Evolutionary conservation across 177 flowering plant species (phyloP).

Genomic region (Vitis hybrid): DNA sequence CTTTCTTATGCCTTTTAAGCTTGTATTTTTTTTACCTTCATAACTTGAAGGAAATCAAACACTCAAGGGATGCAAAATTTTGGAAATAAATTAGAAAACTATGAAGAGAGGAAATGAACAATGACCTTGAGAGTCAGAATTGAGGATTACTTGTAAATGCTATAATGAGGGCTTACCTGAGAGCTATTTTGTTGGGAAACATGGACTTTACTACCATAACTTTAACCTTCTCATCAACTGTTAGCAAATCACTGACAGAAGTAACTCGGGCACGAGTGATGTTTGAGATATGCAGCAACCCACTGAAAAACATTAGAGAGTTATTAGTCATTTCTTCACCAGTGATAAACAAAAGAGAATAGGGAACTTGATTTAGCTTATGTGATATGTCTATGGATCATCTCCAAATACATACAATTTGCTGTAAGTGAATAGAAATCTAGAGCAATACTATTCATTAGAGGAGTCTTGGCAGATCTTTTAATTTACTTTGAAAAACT

Average conservation of each 20-base stretch:
- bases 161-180: constrained; percentile 51
- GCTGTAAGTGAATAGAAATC: neutral
- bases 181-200: constrained; percentile 81
- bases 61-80: no score
- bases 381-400: neutral
- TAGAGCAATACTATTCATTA: neutral
- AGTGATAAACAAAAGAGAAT: neutral
- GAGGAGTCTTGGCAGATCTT: neutral
- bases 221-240: constrained; percentile 76
- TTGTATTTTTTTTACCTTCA: no score
- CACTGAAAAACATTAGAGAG: constrained; percentile 50
- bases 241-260: constrained; percentile 63
- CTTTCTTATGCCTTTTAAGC: no score
- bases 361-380: neutral
- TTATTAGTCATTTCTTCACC: neutral
- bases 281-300: constrained; percentile 86
- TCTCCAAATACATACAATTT: neutral
- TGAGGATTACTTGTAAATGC: no score
- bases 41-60: no score
- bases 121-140: no score
- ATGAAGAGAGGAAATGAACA: no score
- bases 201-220: constrained; percentile 80
- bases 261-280: constrained; percentile 49
- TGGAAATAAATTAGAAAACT: no score
- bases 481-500: neutral